These are phyloP conservation scores for Pythium phragmiticola DNA, from an alignment of 352 stramenopile species.

Conservation along the genomic window DNA sequence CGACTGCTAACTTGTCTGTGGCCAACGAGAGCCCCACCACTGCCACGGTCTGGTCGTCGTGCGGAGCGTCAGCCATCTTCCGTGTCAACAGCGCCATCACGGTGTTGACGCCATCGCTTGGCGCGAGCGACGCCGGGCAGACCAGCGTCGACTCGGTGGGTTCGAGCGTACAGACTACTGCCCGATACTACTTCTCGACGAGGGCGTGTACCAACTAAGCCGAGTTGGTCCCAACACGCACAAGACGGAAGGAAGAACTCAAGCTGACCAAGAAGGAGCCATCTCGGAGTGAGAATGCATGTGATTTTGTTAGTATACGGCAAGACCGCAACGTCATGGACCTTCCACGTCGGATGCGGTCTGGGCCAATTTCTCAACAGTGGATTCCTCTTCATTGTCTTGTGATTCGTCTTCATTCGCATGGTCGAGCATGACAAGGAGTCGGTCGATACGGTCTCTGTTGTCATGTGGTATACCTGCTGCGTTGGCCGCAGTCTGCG, in stretches of 20 bases:
- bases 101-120: constrained; percentile 28
- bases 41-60: constrained; percentile 48
- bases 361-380: background rate
- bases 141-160: constrained; percentile 51
- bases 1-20: constrained; percentile 40
- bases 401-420: background rate
- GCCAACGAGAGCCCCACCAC: constrained; percentile 40
- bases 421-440: constrained; percentile 12
- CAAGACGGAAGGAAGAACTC: too few species aligned
- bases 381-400: background rate
- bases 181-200: constrained; percentile 47
- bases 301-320: too few species aligned
- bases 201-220: constrained; percentile 18
- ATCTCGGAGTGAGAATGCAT: too few species aligned
- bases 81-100: constrained; percentile 50
- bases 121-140: constrained; percentile 37
- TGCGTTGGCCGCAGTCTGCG: constrained; percentile 6
- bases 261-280: too few species aligned
- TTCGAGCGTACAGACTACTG: constrained; percentile 41
- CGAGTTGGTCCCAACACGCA: too few species aligned
- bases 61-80: constrained; percentile 51
- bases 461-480: constrained; percentile 11
- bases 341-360: background rate
- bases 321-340: too few species aligned
- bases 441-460: constrained; percentile 17